Conservation (phyloP, 1,284 basidiomycete genomes). For the Apiotrichum gracile region DNA sequence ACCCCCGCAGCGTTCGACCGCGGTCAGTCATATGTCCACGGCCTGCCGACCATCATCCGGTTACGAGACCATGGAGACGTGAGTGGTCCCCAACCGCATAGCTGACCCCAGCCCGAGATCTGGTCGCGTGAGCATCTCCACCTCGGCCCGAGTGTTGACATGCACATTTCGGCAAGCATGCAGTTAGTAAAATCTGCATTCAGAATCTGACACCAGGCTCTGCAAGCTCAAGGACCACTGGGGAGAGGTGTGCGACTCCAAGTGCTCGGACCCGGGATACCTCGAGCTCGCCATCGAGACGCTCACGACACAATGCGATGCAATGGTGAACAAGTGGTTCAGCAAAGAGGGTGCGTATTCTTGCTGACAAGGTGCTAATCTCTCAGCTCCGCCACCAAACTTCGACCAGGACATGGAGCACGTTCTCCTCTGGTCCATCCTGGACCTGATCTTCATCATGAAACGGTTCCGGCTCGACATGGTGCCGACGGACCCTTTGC, state of each 20-base stretch:
- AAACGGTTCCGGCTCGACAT: slow-evolving; percentile 26
- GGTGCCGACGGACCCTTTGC: slow-evolving; percentile 15
- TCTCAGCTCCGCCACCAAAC: slow-evolving; percentile 19
- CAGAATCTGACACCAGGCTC: slow-evolving; percentile 12
- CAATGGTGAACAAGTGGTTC: slow-evolving; percentile 27
- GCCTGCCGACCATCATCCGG: slow-evolving; percentile 26
- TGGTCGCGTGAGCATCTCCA: slow-evolving; percentile 32
- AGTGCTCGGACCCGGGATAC: slow-evolving; percentile 19
- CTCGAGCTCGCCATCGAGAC: slow-evolving; percentile 29
- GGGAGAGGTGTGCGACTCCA: slow-evolving; percentile 25
- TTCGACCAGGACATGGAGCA: slow-evolving; percentile 30
- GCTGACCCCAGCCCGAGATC: slow-evolving; percentile 19
- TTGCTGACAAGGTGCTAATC: too few species aligned
- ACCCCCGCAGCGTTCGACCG: slow-evolving; percentile 28
- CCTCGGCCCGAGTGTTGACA: slow-evolving; percentile 28
- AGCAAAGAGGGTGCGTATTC: slow-evolving; percentile 24
- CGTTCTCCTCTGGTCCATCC: slow-evolving; percentile 29
- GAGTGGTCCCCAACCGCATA: not conserved
- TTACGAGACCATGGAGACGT: slow-evolving; percentile 28
- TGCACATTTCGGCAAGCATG: slow-evolving; percentile 31
- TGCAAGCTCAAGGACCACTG: slow-evolving; percentile 37
- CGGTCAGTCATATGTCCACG: slow-evolving; percentile 24
- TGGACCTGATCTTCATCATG: slow-evolving; percentile 32
- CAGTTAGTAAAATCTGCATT: slow-evolving; percentile 16
- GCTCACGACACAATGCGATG: slow-evolving; percentile 22